phyloP scores from a whole-genome alignment of 2,329 filamentous ascomycete genomes.

The Ciborinia camelliae region DNA sequence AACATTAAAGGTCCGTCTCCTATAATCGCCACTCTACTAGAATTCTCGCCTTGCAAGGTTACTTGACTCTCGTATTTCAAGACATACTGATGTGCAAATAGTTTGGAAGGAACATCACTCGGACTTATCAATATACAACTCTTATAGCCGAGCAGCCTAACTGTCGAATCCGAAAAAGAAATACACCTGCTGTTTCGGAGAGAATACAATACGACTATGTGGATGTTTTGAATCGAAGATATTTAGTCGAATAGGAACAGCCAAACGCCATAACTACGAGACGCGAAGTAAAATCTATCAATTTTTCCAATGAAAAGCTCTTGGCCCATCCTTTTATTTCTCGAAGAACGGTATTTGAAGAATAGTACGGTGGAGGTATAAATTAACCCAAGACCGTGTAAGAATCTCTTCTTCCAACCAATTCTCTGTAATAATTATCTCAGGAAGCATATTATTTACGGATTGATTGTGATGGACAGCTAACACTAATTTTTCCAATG shows the following conservation, averaged over 20 bases:
- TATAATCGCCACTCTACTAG: background rate
- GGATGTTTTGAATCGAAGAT: background rate
- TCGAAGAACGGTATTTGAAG: no score
- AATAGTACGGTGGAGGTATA: no score
- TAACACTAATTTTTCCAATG: no score
- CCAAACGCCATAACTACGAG: no score
- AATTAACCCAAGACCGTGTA: no score
- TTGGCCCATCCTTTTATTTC: no score
- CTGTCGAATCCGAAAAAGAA: background rate
- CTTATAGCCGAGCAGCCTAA: background rate
- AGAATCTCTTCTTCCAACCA: no score
- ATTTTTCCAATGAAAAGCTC: no score
- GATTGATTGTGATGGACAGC: no score
- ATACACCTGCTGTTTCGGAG: slow-evolving; percentile 1
- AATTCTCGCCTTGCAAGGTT: background rate
- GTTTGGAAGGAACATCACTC: background rate
- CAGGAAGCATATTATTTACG: no score
- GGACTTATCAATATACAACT: background rate
- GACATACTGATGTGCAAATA: background rate
- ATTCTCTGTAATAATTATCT: no score
- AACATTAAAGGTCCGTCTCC: background rate
- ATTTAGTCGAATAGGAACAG: background rate
- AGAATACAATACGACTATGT: background rate
- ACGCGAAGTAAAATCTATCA: no score
- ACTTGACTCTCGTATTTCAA: background rate